A percentile compares a stretch with the other conserved stretches of the same genome.
These are phyloP conservation scores for Nemania diffusa DNA, from an alignment of 2,329 filamentous ascomycete genomes.

Conservation along the genomic window DNA sequence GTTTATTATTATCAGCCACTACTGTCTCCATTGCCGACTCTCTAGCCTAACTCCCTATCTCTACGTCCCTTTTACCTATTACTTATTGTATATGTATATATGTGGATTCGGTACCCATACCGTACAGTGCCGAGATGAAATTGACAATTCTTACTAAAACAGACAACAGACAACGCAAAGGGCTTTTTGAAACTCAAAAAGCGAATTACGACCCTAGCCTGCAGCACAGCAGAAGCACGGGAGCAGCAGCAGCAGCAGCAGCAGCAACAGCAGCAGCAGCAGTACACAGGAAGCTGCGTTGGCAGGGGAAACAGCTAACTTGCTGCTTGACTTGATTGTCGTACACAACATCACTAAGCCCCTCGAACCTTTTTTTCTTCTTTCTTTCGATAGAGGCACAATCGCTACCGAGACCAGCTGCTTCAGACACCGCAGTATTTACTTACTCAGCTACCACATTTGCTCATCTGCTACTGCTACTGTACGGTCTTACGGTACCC, in stretches of 20 bases:
- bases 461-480: constrained; percentile 37
- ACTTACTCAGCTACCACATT: constrained; percentile 38
- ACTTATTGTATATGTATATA: not conserved
- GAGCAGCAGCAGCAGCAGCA: not conserved
- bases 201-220: constrained; percentile 8
- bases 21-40: constrained; percentile 11
- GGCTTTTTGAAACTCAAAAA: constrained; percentile 23
- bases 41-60: not conserved
- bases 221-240: constrained; percentile 10
- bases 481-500: constrained; percentile 25
- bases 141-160: constrained; percentile 22
- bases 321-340: constrained; percentile 6
- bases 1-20: constrained; percentile 19
- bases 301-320: not conserved
- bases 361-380: constrained; percentile 14
- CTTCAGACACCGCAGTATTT: constrained; percentile 25
- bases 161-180: constrained; percentile 16
- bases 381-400: constrained; percentile 16
- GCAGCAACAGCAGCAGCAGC: not conserved
- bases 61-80: not conserved
- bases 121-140: constrained; percentile 20
- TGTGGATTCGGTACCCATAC: constrained; percentile 26
- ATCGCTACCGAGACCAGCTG: constrained; percentile 27
- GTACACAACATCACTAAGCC: constrained; percentile 13
- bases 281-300: not conserved